phyloP scores from a whole-genome alignment of 1,284 basidiomycete genomes.

The Malassezia cuniculi region DNA sequence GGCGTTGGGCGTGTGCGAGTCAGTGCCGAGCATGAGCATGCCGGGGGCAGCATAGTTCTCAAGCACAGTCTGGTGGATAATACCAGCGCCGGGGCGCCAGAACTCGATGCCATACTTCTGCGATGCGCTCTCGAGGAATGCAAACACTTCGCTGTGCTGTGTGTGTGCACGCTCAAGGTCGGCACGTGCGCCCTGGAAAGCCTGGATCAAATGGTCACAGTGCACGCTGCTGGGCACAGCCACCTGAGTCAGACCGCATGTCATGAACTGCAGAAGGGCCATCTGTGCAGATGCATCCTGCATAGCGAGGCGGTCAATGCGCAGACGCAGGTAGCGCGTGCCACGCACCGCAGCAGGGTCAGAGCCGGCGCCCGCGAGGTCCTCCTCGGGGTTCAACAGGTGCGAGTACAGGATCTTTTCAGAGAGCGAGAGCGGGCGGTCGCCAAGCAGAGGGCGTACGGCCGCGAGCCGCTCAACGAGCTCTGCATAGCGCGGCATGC shows the following conservation, averaged over 20 bases:
- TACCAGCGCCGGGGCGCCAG: conserved; percentile 72
- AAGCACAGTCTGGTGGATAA: conserved; percentile 95
- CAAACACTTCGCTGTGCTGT: conserved; percentile 90
- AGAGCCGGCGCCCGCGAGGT: conserved; percentile 55
- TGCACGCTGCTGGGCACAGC: conserved; percentile 83
- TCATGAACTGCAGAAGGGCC: conserved; percentile 98
- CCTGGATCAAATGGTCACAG: conserved; percentile 66
- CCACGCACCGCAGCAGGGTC: conserved; percentile 55
- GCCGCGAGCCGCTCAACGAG: conserved; percentile 63
- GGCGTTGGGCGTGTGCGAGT: conserved; percentile 97
- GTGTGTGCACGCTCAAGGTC: conserved; percentile 74
- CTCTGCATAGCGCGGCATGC: conserved; percentile 63
- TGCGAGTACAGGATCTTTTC: conserved; percentile 98
- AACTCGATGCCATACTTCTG: conserved; percentile 75
- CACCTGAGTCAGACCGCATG: conserved; percentile 70
- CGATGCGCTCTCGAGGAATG: conserved; percentile 88
- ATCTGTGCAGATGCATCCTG: conserved; percentile 99
- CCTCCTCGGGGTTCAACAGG: conserved; percentile 60
- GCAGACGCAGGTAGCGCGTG: conserved; percentile 76
- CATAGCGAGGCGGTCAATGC: conserved; percentile 90
- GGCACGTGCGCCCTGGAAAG: conserved; percentile 60
- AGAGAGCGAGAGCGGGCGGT: conserved; percentile 75
- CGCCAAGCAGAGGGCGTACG: conserved; percentile 63
- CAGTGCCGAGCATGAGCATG: conserved; percentile 54
- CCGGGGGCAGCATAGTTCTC: conserved; percentile 79